Percentiles rank a stretch among this genome's conserved stretches.
Conservation (phyloP, 805 yeast genomes). For the Lipomyces yamanashiensis region DNA sequence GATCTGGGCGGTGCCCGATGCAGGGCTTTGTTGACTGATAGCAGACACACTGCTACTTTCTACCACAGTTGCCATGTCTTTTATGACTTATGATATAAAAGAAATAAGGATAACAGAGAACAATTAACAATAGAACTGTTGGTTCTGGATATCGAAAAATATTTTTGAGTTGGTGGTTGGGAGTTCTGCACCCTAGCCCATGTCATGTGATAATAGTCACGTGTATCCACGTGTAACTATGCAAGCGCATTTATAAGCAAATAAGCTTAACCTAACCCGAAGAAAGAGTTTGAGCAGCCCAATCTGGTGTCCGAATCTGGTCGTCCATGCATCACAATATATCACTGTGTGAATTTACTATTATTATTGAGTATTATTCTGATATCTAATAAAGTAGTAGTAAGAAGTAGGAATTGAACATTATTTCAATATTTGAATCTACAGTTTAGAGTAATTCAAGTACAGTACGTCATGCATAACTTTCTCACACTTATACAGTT, state of each 20-base stretch:
- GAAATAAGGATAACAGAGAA: background rate
- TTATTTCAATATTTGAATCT: too few relatives aligned
- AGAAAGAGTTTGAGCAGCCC: background rate
- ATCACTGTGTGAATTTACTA: too few relatives aligned
- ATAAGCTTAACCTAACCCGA: background rate
- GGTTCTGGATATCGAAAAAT: background rate
- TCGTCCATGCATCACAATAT: background rate
- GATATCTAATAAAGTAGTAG: too few relatives aligned
- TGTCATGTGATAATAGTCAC: background rate
- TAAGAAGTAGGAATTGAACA: too few relatives aligned
- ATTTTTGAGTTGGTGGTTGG: conserved; percentile 4
- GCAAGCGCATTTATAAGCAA: background rate
- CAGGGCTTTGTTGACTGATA: background rate
- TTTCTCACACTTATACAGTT: too few relatives aligned
- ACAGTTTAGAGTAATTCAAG: too few relatives aligned
- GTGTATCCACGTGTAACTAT: background rate
- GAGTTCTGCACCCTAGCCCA: background rate
- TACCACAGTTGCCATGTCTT: background rate
- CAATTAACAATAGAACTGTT: background rate
- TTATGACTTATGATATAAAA: background rate
- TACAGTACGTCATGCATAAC: too few relatives aligned
- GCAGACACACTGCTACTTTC: background rate
- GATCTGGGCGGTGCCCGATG: conserved; percentile 53
- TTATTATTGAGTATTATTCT: background rate
- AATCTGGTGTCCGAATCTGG: background rate